A percentile compares a stretch with the other conserved stretches of the same genome.
Conservation (phyloP, 768 basidiomycete genomes). For the Exsudoporus frostii region DNA sequence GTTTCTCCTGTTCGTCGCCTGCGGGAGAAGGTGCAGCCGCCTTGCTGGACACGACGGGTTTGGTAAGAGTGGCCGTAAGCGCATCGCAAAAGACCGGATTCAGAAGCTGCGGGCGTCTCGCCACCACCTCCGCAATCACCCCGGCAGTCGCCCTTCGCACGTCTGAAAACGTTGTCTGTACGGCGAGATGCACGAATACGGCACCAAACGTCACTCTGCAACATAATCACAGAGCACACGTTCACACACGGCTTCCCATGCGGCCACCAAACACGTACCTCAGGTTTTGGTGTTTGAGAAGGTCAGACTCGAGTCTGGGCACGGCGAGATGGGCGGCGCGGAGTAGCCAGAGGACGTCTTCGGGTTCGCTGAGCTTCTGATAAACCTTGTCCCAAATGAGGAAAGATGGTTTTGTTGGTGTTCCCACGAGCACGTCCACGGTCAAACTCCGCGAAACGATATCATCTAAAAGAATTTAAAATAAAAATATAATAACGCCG, state of each 20-base stretch:
- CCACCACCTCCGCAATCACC: slow-evolving; percentile 40
- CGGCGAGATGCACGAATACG: slow-evolving; percentile 64
- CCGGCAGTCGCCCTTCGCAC: slow-evolving; percentile 47
- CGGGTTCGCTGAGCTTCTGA: slow-evolving; percentile 56
- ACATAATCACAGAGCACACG: background rate
- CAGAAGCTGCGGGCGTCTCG: slow-evolving; percentile 44
- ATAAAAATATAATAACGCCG: background rate
- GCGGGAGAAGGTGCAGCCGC: slow-evolving; percentile 15
- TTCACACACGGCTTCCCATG: background rate
- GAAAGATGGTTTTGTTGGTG: slow-evolving; percentile 76
- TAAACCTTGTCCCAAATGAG: slow-evolving; percentile 87
- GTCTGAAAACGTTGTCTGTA: slow-evolving; percentile 54
- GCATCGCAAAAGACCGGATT: slow-evolving; percentile 60
- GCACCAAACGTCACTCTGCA: slow-evolving; percentile 60
- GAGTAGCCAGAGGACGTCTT: slow-evolving; percentile 76
- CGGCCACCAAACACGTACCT: slow-evolving; percentile 32
- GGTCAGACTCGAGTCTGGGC: slow-evolving; percentile 44
- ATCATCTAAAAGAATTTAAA: slow-evolving; percentile 35
- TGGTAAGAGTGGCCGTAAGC: slow-evolving; percentile 44
- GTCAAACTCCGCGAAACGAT: slow-evolving; percentile 46
- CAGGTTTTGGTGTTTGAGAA: slow-evolving; percentile 51
- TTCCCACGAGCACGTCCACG: slow-evolving; percentile 43
- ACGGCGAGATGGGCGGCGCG: slow-evolving; percentile 56
- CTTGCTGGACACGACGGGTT: slow-evolving; percentile 26
- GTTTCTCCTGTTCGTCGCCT: slow-evolving; percentile 37